Evolutionary conservation across 2,329 filamentous ascomycete species (phyloP).

Genomic region (Cladosporium austrohemisphaericum): DNA sequence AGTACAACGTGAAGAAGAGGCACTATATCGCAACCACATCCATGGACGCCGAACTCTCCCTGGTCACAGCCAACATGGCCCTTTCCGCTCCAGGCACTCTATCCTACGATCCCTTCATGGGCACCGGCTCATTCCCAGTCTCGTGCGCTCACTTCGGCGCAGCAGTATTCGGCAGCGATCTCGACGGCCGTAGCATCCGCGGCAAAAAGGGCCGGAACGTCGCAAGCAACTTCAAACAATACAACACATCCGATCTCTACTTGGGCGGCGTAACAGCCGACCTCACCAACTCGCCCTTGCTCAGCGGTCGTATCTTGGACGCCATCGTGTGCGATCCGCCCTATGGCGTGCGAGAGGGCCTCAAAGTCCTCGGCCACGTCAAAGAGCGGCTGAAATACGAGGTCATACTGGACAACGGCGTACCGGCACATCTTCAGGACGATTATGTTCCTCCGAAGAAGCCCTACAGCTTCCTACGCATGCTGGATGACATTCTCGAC

Average conservation of each 20-base stretch:
- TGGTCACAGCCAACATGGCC: conserved; percentile 88
- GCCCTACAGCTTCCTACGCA: conserved; percentile 85
- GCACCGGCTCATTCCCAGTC: conserved; percentile 88
- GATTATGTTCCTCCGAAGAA: conserved; percentile 81
- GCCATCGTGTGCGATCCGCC: conserved; percentile 94
- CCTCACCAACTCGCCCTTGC: conserved; percentile 78
- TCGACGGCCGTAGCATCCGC: conserved; percentile 84
- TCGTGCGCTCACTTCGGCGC: conserved; percentile 90
- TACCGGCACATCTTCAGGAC: conserved; percentile 64
- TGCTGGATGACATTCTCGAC: conserved; percentile 83
- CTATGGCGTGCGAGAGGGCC: conserved; percentile 88
- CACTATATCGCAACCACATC: conserved; percentile 92
- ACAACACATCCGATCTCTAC: conserved; percentile 62
- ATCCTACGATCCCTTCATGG: conserved; percentile 93
- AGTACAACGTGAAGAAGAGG: conserved; percentile 88
- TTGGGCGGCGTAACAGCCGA: conserved; percentile 82
- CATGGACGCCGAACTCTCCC: conserved; percentile 91
- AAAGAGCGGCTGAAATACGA: conserved; percentile 51
- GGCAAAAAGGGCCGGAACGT: conserved; percentile 60
- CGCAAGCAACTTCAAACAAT: conserved; percentile 78
- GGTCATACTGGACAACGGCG: conserved; percentile 64
- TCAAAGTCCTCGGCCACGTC: conserved; percentile 78
- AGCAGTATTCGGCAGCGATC: conserved; percentile 79
- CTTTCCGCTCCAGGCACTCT: conserved; percentile 77
- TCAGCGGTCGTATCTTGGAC: conserved; percentile 60